A percentile compares a stretch with the other conserved stretches of the same genome.
phyloP scores from a whole-genome alignment of 352 stramenopile genomes.

The Pythium myriotylum region DNA sequence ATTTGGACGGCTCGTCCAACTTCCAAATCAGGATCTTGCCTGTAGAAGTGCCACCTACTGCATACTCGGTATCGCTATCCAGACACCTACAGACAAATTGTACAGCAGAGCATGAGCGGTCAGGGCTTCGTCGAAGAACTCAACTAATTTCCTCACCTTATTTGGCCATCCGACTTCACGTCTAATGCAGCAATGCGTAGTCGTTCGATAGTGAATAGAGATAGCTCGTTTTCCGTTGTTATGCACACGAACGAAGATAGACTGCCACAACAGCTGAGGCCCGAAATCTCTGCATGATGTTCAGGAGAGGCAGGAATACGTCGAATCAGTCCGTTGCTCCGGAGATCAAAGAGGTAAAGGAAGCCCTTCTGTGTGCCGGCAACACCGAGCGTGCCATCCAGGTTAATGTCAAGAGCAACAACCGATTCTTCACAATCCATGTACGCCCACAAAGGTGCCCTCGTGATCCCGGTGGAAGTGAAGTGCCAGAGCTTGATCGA shows the following conservation, averaged over 20 bases:
- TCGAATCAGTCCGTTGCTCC: slow-evolving; percentile 62
- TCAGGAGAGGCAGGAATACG: slow-evolving; percentile 63
- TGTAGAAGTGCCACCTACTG: slow-evolving; percentile 69
- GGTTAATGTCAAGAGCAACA: slow-evolving; percentile 65
- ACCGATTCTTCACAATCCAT: slow-evolving; percentile 82
- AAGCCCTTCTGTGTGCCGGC: slow-evolving; percentile 73
- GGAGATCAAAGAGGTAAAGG: slow-evolving; percentile 74
- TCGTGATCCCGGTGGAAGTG: slow-evolving; percentile 64
- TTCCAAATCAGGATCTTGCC: slow-evolving; percentile 86
- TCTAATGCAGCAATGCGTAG: slow-evolving; percentile 62
- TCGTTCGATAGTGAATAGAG: slow-evolving; percentile 62
- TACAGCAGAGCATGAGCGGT: no score
- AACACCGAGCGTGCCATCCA: slow-evolving; percentile 58
- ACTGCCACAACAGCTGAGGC: slow-evolving; percentile 66
- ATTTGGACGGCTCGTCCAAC: slow-evolving; percentile 63
- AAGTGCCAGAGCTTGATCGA: slow-evolving; percentile 86
- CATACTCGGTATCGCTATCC: slow-evolving; percentile 78
- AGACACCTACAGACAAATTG: slow-evolving; percentile 56
- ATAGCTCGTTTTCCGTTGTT: slow-evolving; percentile 71
- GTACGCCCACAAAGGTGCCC: slow-evolving; percentile 61
- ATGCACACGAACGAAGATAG: slow-evolving; percentile 60
- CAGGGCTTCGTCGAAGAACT: not conserved
- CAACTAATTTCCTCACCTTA: slow-evolving; percentile 41
- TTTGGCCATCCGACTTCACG: slow-evolving; percentile 55
- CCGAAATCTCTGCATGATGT: slow-evolving; percentile 54